These are phyloP conservation scores for Epichloe scottii DNA, from an alignment of 2,329 filamentous ascomycete species.

Conservation along the genomic window DNA sequence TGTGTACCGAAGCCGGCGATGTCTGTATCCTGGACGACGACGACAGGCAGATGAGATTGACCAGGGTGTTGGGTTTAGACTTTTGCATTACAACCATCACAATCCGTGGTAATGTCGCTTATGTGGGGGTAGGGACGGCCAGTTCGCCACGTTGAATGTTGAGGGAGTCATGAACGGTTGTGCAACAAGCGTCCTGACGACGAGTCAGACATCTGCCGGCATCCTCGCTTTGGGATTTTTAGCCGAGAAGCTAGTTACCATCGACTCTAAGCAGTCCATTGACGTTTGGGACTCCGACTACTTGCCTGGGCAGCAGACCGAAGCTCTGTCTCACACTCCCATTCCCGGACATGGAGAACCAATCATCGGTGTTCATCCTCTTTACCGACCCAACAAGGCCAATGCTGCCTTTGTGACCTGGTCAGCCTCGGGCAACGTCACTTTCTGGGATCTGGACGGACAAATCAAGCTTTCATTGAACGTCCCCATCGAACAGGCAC, in stretches of 20 bases:
- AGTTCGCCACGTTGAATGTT: conserved; percentile 41
- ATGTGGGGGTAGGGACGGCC: conserved; percentile 58
- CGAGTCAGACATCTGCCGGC: conserved; percentile 26
- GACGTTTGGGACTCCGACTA: conserved; percentile 47
- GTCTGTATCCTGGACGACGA: conserved; percentile 79
- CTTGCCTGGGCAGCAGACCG: conserved; percentile 25
- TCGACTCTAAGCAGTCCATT: conserved; percentile 66
- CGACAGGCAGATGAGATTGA: conserved; percentile 57
- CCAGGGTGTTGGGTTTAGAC: conserved; percentile 50
- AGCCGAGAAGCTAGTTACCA: conserved; percentile 53
- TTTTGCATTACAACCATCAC: conserved; percentile 59
- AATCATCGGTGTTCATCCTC: conserved; percentile 59
- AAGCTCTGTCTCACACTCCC: conserved; percentile 33
- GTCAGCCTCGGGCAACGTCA: conserved; percentile 67
- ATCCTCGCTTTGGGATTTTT: conserved; percentile 60
- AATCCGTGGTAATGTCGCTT: conserved; percentile 44
- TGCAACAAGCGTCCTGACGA: conserved; percentile 26
- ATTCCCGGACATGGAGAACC: conserved; percentile 52
- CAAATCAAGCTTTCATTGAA: conserved; percentile 50
- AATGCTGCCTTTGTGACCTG: conserved; percentile 76
- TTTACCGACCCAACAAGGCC: conserved; percentile 46
- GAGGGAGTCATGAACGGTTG: conserved; percentile 32
- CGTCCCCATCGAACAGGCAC: conserved; percentile 55
- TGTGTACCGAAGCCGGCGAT: conserved; percentile 80
- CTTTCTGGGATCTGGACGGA: conserved; percentile 73